These are phyloP conservation scores for Chlamydomonas incerta DNA, from an alignment of 139 green algal species.

Conservation along the genomic window DNA sequence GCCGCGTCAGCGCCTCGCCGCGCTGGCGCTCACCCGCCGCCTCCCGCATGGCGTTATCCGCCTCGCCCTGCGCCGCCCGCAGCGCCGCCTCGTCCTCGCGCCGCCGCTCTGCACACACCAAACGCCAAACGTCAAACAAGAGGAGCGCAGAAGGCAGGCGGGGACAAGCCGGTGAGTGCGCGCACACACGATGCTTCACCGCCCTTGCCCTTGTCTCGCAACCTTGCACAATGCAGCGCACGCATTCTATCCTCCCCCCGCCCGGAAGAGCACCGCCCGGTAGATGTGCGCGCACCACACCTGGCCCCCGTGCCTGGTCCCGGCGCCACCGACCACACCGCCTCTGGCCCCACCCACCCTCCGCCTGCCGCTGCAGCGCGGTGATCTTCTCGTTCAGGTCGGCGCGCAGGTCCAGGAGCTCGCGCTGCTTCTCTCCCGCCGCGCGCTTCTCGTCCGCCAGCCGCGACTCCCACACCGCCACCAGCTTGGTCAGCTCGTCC, in stretches of 20 bases:
- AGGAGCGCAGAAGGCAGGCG: too few relatives aligned
- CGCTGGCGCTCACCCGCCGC: neutral
- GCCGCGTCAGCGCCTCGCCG: slow-evolving; percentile 9
- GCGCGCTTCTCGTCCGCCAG: slow-evolving; percentile 36
- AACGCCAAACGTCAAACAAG: too few relatives aligned
- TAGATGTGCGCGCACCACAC: too few relatives aligned
- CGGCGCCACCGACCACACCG: too few relatives aligned
- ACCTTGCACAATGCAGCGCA: too few relatives aligned
- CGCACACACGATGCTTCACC: too few relatives aligned
- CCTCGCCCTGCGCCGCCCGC: neutral
- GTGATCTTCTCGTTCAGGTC: slow-evolving; percentile 41
- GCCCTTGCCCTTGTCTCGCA: too few relatives aligned
- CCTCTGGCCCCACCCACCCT: too few relatives aligned
- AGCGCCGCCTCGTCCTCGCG: slow-evolving; percentile 33
- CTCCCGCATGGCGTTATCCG: slow-evolving; percentile 1
- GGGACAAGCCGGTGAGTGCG: too few relatives aligned
- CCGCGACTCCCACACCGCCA: neutral
- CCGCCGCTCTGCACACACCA: slow-evolving; percentile 24
- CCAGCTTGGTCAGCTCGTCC: slow-evolving; percentile 37
- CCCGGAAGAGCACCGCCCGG: too few relatives aligned
- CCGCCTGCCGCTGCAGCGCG: slow-evolving; percentile 14
- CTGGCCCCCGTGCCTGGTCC: too few relatives aligned
- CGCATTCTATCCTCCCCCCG: too few relatives aligned
- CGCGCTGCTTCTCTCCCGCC: slow-evolving; percentile 14
- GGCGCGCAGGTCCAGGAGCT: slow-evolving; percentile 26